These are phyloP conservation scores for Hemerocallis citrina DNA, from an alignment of 106 monocot species.

Conservation along the genomic window DNA sequence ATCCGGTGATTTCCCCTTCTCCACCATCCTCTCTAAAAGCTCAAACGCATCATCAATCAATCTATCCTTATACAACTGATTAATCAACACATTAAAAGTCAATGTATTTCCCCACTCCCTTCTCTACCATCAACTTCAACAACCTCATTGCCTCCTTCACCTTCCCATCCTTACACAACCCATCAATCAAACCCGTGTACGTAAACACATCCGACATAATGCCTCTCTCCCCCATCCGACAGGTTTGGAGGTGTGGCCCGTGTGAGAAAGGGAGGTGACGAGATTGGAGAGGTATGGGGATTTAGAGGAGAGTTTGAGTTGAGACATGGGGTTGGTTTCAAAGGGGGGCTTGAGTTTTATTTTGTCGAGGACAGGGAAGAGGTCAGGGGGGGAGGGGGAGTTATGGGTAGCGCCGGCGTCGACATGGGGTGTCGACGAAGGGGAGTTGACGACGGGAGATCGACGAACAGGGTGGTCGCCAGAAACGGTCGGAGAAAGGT, in stretches of 20 bases:
- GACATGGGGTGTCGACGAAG: too few species aligned
- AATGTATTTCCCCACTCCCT: constrained; percentile 35
- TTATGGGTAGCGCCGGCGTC: too few species aligned
- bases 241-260: too few species aligned
- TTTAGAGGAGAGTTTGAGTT: not conserved
- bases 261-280: constrained; percentile 2
- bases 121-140: constrained; percentile 52
- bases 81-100: constrained; percentile 75
- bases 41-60: constrained; percentile 34
- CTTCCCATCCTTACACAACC: constrained; percentile 70
- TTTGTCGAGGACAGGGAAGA: too few species aligned
- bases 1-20: constrained; percentile 39
- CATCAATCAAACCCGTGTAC: constrained; percentile 43
- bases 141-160: constrained; percentile 37
- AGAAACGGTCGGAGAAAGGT: too few species aligned
- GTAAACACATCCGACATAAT: constrained; percentile 45
- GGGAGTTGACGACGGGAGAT: too few species aligned
- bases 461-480: too few species aligned
- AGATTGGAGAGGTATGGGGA: not conserved
- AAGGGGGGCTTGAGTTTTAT: too few species aligned
- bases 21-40: constrained; percentile 37
- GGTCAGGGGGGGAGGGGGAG: too few species aligned
- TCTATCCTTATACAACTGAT: constrained; percentile 64
- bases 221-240: constrained; percentile 29
- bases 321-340: too few species aligned